These are phyloP conservation scores for Cladosporium sphaerospermum DNA, from an alignment of 2,329 filamentous ascomycete genomes.

Conservation along the genomic window DNA sequence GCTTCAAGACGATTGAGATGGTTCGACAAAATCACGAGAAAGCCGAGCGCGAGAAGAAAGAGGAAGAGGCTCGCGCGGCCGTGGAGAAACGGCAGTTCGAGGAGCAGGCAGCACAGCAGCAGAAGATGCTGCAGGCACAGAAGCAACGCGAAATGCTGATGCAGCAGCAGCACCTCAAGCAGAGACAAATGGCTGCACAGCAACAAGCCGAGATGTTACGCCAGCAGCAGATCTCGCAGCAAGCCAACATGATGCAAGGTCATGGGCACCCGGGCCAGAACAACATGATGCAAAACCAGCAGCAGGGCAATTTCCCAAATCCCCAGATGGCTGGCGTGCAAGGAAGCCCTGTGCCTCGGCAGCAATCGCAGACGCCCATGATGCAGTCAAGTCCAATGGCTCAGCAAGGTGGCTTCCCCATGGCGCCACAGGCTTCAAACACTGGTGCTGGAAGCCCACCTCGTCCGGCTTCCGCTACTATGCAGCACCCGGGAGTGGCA, in stretches of 20 bases:
- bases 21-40: constrained; percentile 56
- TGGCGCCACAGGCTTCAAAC: constrained; percentile 59
- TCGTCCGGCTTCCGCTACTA: constrained; percentile 60
- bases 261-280: constrained; percentile 36
- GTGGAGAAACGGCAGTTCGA: constrained; percentile 31
- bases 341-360: constrained; percentile 55
- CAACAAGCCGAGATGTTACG: constrained; percentile 5
- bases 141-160: constrained; percentile 35
- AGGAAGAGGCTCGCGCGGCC: constrained; percentile 50
- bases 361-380: constrained; percentile 42
- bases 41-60: constrained; percentile 52
- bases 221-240: constrained; percentile 17
- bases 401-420: constrained; percentile 38
- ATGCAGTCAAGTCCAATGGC: constrained; percentile 40
- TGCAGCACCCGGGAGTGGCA: constrained; percentile 27
- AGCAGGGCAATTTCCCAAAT: constrained; percentile 6
- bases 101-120: constrained; percentile 44
- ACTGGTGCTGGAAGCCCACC: constrained; percentile 56
- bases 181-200: constrained; percentile 17
- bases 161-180: constrained; percentile 27
- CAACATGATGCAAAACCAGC: constrained; percentile 23
- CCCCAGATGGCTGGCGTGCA: constrained; percentile 33
- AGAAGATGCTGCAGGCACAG: constrained; percentile 40
- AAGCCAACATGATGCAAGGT: constrained; percentile 26
- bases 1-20: constrained; percentile 84